Percentiles rank a stretch among this genome's conserved stretches.
Evolutionary conservation across 176 grass and related monocot genomes (phyloP).

Genomic region (Avena atlantica): DNA sequence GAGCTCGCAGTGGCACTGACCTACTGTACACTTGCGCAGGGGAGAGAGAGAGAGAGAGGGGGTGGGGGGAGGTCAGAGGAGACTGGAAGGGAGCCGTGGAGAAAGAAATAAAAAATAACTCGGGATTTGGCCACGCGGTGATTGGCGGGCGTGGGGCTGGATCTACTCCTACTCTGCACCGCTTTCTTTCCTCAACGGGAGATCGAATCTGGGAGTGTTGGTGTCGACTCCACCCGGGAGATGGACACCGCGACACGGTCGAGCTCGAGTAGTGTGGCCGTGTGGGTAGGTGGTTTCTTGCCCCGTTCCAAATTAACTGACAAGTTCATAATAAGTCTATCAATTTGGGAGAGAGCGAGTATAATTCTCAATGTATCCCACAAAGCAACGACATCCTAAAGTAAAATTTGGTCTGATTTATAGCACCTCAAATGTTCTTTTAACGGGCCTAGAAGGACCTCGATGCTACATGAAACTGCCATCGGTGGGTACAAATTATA

Average conservation of each 20-base stretch:
- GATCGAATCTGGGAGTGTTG: constrained; percentile 18
- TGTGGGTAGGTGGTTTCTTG: too few relatives aligned
- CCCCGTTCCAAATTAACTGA: too few relatives aligned
- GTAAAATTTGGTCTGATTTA: too few relatives aligned
- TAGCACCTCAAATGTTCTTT: too few relatives aligned
- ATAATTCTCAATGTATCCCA: too few relatives aligned
- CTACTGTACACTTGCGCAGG: constrained; percentile 39
- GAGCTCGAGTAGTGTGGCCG: too few relatives aligned
- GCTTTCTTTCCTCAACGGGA: not conserved
- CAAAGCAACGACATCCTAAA: too few relatives aligned
- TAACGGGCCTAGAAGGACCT: too few relatives aligned
- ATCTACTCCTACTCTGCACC: not conserved
- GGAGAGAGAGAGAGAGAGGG: not conserved
- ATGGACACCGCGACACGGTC: not conserved
- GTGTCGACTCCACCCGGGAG: not conserved
- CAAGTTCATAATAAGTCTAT: too few relatives aligned
- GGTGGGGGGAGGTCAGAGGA: constrained; percentile 6
- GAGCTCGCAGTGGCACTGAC: constrained; percentile 48
- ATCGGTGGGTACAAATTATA: too few relatives aligned
- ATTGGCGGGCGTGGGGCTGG: constrained; percentile 37
- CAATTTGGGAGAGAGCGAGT: too few relatives aligned
- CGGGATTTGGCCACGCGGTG: constrained; percentile 57
- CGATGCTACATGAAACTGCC: too few relatives aligned
- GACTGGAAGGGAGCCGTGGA: not conserved
- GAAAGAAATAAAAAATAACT: constrained; percentile 25